These are phyloP conservation scores for Bolboschoenoplectus hybrid DNA, from an alignment of 202 grass and related monocot species.

Conservation along the genomic window DNA sequence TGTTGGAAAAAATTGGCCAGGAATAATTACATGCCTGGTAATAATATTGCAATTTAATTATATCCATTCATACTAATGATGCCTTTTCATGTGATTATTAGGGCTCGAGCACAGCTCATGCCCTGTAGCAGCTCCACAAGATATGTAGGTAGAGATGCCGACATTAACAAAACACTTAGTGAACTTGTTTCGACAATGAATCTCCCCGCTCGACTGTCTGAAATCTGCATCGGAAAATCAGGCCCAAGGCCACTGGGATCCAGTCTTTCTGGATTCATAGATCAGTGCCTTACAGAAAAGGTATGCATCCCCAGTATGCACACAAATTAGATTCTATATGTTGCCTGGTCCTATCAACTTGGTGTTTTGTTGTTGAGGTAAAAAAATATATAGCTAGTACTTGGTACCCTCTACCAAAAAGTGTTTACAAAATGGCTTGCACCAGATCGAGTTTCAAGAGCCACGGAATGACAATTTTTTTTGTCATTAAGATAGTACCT, in stretches of 20 bases:
- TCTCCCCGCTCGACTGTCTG: background rate
- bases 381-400: background rate
- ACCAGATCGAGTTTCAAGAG: background rate
- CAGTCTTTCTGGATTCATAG: background rate
- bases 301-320: background rate
- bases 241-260: no score
- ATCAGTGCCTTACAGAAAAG: background rate
- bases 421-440: background rate
- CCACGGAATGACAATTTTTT: background rate
- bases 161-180: background rate
- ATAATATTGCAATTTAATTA: background rate
- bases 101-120: background rate
- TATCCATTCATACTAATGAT: background rate
- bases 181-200: background rate
- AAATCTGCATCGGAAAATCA: background rate
- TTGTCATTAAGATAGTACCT: background rate
- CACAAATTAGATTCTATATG: background rate
- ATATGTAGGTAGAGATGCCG: slow-evolving; percentile 25
- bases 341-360: background rate
- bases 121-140: slow-evolving; percentile 36
- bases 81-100: background rate
- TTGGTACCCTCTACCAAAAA: background rate
- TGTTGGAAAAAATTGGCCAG: background rate
- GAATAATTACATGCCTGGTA: background rate
- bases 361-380: background rate